A percentile compares a stretch with the other conserved stretches of the same genome.
Evolutionary conservation across 2,329 filamentous ascomycete genomes (phyloP).

Genomic region (Colletotrichum sp.): DNA sequence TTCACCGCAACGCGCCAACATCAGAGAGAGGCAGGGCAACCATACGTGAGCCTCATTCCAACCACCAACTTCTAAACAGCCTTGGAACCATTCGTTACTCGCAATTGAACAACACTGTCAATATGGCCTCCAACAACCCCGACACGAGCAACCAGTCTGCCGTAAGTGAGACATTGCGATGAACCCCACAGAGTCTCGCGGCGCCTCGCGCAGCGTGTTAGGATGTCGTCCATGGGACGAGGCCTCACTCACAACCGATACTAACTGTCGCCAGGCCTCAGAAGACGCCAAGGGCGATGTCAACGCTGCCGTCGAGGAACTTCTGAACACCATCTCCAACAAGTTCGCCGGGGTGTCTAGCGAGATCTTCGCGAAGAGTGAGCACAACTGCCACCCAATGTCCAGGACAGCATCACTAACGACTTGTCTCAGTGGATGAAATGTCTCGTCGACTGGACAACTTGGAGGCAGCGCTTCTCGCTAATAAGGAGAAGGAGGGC

Average conservation of each 20-base stretch:
- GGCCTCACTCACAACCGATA: neutral
- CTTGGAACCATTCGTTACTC: neutral
- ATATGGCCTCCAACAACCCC: constrained; percentile 43
- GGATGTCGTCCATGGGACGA: no score
- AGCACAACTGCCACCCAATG: constrained; percentile 33
- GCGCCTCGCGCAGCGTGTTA: neutral
- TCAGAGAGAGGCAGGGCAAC: neutral
- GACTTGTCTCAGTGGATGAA: constrained; percentile 76
- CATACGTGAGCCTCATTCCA: neutral
- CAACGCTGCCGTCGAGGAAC: constrained; percentile 81
- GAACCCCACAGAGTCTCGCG: neutral
- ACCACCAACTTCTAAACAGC: neutral
- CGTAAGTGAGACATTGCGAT: constrained; percentile 30
- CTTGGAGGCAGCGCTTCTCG: constrained; percentile 75
- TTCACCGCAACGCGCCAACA: neutral
- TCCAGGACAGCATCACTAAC: neutral
- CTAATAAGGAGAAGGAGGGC: constrained; percentile 52
- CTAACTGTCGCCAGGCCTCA: constrained; percentile 32
- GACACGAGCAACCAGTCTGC: constrained; percentile 37
- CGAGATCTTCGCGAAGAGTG: constrained; percentile 89
- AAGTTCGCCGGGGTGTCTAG: constrained; percentile 86
- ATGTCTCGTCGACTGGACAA: constrained; percentile 88
- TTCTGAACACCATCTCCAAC: constrained; percentile 81
- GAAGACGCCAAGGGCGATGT: constrained; percentile 65
- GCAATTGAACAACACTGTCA: neutral